Conservation (phyloP, 2,329 filamentous ascomycete species). For the Cercospora sp. region DNA sequence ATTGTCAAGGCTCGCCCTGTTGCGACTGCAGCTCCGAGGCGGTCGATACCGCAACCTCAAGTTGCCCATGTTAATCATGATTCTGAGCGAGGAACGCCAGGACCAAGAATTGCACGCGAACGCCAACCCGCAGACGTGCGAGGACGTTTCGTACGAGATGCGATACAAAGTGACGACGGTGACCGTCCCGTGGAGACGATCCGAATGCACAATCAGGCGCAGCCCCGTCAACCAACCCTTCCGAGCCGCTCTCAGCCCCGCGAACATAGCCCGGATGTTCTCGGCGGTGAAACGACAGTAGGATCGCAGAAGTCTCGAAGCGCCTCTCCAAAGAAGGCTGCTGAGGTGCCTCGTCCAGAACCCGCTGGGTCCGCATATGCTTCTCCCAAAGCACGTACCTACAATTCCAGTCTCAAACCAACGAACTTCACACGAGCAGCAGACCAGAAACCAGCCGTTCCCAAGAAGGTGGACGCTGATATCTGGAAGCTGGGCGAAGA, state of each 20-base stretch:
- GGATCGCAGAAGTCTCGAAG: background rate
- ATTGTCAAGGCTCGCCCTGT: background rate
- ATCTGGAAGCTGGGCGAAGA: background rate
- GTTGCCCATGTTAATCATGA: background rate
- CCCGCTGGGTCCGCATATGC: too few species aligned
- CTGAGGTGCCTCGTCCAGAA: too few species aligned
- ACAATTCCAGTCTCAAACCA: background rate
- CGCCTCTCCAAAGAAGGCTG: background rate
- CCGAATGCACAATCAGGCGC: background rate
- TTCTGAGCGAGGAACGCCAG: background rate
- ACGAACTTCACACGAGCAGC: background rate
- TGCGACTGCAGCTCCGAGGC: background rate
- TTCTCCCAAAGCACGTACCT: background rate
- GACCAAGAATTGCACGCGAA: background rate
- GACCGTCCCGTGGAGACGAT: background rate
- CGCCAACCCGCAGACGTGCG: background rate
- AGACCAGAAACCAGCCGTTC: background rate
- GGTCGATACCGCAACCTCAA: background rate
- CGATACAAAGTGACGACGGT: background rate
- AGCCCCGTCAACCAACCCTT: background rate
- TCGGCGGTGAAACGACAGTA: conserved; percentile 11
- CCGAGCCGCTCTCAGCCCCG: background rate
- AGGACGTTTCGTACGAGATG: background rate
- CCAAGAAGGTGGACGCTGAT: background rate
- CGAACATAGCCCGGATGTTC: conserved; percentile 16